These are phyloP conservation scores for Gilbertella persicaria DNA, from an alignment of 371 early-diverging fungal genomes.

Conservation along the genomic window DNA sequence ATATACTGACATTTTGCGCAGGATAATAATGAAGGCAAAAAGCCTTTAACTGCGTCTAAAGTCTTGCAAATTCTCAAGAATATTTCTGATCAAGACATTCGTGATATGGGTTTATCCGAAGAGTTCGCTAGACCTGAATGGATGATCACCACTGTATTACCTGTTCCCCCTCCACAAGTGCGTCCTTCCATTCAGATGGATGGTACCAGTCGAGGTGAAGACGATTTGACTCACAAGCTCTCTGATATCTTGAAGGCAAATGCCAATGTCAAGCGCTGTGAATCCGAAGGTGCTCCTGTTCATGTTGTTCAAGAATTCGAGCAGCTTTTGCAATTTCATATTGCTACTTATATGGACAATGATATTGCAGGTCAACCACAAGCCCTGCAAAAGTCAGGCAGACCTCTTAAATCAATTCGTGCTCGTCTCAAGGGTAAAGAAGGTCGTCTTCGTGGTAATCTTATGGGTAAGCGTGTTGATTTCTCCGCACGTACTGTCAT, in stretches of 20 bases:
- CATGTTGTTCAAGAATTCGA: slow-evolving; percentile 97
- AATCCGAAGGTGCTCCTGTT: slow-evolving; percentile 96
- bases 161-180: slow-evolving; percentile 98
- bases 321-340: slow-evolving; percentile 91
- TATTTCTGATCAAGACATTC: slow-evolving; percentile 91
- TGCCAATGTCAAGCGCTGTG: slow-evolving; percentile 84
- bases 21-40: slow-evolving; percentile 61
- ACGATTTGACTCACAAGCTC: slow-evolving; percentile 98
- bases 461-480: slow-evolving; percentile 99
- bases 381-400: slow-evolving; percentile 94
- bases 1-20: slow-evolving; percentile 34
- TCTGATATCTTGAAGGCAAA: slow-evolving; percentile 98
- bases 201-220: slow-evolving; percentile 93
- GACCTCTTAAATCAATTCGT: slow-evolving; percentile 97
- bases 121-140: slow-evolving; percentile 98
- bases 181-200: slow-evolving; percentile 99
- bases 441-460: slow-evolving; percentile 98
- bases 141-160: slow-evolving; percentile 95
- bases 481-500: slow-evolving; percentile 99
- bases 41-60: slow-evolving; percentile 79
- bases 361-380: slow-evolving; percentile 98
- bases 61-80: slow-evolving; percentile 89
- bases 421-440: slow-evolving; percentile 99
- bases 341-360: slow-evolving; percentile 99
- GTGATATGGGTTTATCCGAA: slow-evolving; percentile 90